Base-by-base conservation (phyloP, 257 asterid species). In the Fraxinus pennsylvanica region DNA sequence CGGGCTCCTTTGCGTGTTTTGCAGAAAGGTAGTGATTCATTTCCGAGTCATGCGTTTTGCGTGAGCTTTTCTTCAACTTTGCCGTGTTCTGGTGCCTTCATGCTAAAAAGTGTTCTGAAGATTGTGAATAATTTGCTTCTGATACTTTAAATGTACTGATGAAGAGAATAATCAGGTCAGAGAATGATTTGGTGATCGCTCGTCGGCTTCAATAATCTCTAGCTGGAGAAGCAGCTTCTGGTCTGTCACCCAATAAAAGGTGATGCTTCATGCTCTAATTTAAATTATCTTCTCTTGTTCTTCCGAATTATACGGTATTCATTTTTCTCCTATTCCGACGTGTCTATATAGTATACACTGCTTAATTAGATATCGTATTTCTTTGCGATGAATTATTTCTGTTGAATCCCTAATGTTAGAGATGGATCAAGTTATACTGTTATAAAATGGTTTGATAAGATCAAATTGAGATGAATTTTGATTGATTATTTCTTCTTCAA, bases 1-100 rank as follows among this genome's bases (percentile, higher is more conserved):
- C 71, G 17, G 15, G 30, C 68, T 25, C 35, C 84, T 86, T 86
- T 86, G 81, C 87, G 84, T 86, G 82, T 76, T 81, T 74, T 54
- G 78, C 68, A 13, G 66, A 74, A 83, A 73, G 78, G 36, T 41
- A 19, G 74, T 21, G 22, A 25, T 67, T 75, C 32, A 35, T 54
- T 45, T 75, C 75, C 22, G 32, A 61, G 78, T 68, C 85, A 75
- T 79, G 75, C 80, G 57, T 66, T 76, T 81, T 21, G 25, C 74
- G 82, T 77, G 79, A 66, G 33, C 59, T 75, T 65, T 68, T 36
- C 77, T 74, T 73, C 29, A 30, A 17, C 38, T 41, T 59, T 27
- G 61, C 50, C 9, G 54, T 6, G 6, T 14, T 71, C 78, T 43
- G 75, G 38, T 67, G 72, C 21, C 45, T 57, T 33, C 36, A n/a